Evolutionary conservation across 352 stramenopile species (phyloP), one percentile per base, ranked within the genome.

Genomic region (Globisporangium solare): DNA sequence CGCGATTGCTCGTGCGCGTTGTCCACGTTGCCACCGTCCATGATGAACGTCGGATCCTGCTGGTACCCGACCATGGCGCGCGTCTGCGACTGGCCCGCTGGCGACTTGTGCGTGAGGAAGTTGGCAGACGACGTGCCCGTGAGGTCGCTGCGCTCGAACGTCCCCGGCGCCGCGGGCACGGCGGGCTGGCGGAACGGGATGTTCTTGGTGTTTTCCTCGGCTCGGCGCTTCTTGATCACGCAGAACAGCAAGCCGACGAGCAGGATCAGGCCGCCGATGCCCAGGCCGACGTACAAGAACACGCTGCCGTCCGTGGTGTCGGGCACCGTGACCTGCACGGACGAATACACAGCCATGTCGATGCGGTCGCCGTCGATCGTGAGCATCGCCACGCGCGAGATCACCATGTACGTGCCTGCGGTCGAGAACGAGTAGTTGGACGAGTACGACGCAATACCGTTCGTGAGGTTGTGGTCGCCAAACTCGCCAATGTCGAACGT

Each of bases 301-400:
- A 79, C 31, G 27, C 70, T 71, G 51, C 77, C 78, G 17, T 65
- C 68, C 2, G 66, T 70, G 37, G 70, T 86, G 39, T 60, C 65
- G 0, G 74, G 56, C n/a, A 88, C 71, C 17, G 79, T 71, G 24
- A 87, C 82, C 11, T 71, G 71, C 35, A 90, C 61, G 35, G 65
- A 83, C 43, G 79, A 89, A 65, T 92, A 92, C 32, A 92, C 83
- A 14, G 82, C 82, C 79, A 90, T 89, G 47, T 92, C 79, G 59
- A 92, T 73, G 31, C 79, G 82, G 18, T 84, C 67, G 15, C 82
- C 82, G 58, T 92, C 82, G 27, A 79, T 67, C 24, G 78, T 89
- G 51, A 81, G 62, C 79, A 90, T 88, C 12, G 71, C 78, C 35
- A 88, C 74, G 18, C 78, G 79, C 12, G 77, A 85, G 52, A 90